phyloP scores from a whole-genome alignment of 352 stramenopile species.

The Phytophthora agathidicida region DNA sequence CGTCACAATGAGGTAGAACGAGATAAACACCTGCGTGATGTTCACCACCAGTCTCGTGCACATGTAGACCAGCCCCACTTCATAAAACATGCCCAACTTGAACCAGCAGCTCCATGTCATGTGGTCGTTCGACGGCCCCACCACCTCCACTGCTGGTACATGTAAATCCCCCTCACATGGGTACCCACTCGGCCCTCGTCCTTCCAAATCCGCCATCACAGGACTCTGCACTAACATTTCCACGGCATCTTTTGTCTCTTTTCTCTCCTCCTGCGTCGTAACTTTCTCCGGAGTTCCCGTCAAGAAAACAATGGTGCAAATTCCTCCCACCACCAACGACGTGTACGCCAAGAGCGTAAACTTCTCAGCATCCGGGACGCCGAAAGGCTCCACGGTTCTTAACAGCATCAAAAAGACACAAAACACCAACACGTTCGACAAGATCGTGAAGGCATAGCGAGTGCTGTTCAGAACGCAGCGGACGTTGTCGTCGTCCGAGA shows the following conservation, averaged over 20 bases:
- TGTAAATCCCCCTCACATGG: conserved; percentile 63
- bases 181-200: conserved; percentile 48
- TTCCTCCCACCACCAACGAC: conserved; percentile 67
- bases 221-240: conserved; percentile 49
- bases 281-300: conserved; percentile 69
- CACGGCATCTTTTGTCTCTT: conserved; percentile 29
- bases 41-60: conserved; percentile 88
- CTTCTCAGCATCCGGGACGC: conserved; percentile 71
- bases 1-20: conserved; percentile 87
- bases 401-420: conserved; percentile 79
- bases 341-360: conserved; percentile 81
- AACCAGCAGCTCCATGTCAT: conserved; percentile 87
- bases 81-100: conserved; percentile 82
- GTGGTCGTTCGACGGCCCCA: conserved; percentile 27
- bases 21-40: conserved; percentile 88
- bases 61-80: conserved; percentile 89
- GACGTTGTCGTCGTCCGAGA: conserved; percentile 79
- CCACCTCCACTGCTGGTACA: conserved; percentile 33
- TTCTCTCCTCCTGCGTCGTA: conserved; percentile 20
- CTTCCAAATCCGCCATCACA: conserved; percentile 56
- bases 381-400: conserved; percentile 58
- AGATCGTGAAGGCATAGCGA: conserved; percentile 85
- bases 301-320: conserved; percentile 71
- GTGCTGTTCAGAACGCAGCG: conserved; percentile 84
- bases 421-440: conserved; percentile 89